Conservation (phyloP, 805 yeast genomes). For the Yamadazyma sp. region DNA sequence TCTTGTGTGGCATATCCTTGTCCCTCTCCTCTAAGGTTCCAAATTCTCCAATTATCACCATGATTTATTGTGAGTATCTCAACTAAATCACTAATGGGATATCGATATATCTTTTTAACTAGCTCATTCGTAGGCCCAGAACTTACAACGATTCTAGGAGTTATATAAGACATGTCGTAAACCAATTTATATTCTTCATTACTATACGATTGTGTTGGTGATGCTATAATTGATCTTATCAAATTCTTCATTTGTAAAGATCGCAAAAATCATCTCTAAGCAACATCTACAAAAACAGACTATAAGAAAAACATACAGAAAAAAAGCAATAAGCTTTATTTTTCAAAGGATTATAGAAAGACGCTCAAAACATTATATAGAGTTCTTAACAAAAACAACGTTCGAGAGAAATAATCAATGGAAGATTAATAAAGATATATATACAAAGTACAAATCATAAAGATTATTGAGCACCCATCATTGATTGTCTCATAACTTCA, state of each 20-base stretch:
- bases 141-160: slow-evolving; percentile 63
- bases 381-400: too few species aligned
- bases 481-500: slow-evolving; percentile 48
- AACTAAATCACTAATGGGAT: slow-evolving; percentile 50
- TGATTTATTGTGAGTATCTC: slow-evolving; percentile 46
- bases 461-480: slow-evolving; percentile 6
- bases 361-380: too few species aligned
- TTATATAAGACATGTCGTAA: slow-evolving; percentile 66
- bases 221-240: slow-evolving; percentile 15
- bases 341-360: too few species aligned
- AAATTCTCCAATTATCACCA: slow-evolving; percentile 63
- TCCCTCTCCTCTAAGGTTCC: slow-evolving; percentile 68
- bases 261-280: too few species aligned
- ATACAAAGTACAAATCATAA: slow-evolving; percentile 3
- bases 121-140: slow-evolving; percentile 64
- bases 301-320: too few species aligned
- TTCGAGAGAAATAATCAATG: too few species aligned
- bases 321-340: too few species aligned
- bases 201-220: slow-evolving; percentile 9
- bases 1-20: slow-evolving; percentile 38
- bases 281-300: too few species aligned
- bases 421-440: too few species aligned
- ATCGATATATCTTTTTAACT: slow-evolving; percentile 47
- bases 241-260: too few species aligned
- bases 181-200: slow-evolving; percentile 10